Evolutionary conservation across 2,329 filamentous ascomycete species (phyloP).

Genomic region (Verticillium klebahnii): DNA sequence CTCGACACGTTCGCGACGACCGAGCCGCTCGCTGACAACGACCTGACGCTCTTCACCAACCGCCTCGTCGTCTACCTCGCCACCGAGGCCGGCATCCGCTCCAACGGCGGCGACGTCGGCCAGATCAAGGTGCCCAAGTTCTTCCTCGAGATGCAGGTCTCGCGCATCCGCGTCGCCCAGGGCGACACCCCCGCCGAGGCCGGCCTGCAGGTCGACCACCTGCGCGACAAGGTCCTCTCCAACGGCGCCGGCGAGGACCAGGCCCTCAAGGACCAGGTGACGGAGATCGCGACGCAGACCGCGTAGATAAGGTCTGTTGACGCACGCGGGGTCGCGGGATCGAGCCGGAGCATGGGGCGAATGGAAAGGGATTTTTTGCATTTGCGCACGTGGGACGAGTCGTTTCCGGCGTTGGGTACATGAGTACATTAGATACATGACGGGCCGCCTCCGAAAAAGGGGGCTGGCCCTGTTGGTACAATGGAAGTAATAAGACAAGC

Average conservation of each 20-base stretch:
- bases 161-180: slow-evolving; percentile 55
- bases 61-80: slow-evolving; percentile 52
- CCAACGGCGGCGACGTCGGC: slow-evolving; percentile 44
- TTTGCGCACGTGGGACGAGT: slow-evolving; percentile 5
- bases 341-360: background rate
- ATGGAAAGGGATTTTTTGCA: background rate
- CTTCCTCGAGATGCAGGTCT: slow-evolving; percentile 56
- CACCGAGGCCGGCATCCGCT: slow-evolving; percentile 54
- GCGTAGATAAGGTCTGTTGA: background rate
- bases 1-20: slow-evolving; percentile 48
- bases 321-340: too few relatives aligned
- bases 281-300: slow-evolving; percentile 20
- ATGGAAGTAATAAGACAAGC: slow-evolving; percentile 1
- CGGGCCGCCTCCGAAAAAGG: background rate
- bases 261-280: slow-evolving; percentile 48
- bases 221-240: slow-evolving; percentile 52
- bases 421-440: slow-evolving; percentile 1
- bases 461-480: background rate
- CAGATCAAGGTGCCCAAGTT: slow-evolving; percentile 59
- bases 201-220: slow-evolving; percentile 49
- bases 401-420: slow-evolving; percentile 5
- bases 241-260: slow-evolving; percentile 47
- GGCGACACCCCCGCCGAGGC: slow-evolving; percentile 47
- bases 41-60: slow-evolving; percentile 48
- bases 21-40: slow-evolving; percentile 38